phyloP scores from a whole-genome alignment of 371 early-diverging fungal species.

The Mortierella sp. region DNA sequence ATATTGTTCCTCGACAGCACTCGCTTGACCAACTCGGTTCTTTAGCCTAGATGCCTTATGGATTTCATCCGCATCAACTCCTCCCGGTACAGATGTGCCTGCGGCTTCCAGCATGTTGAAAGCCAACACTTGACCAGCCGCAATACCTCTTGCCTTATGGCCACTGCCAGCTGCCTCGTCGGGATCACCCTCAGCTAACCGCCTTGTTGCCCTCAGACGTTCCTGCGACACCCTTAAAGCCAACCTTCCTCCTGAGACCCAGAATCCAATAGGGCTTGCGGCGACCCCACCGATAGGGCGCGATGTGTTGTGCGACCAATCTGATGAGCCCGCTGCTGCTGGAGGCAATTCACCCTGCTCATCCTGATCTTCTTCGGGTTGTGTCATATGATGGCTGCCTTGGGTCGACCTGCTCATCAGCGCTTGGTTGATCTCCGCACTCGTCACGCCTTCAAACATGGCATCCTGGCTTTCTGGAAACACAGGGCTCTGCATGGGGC shows the following conservation, averaged over 20 bases:
- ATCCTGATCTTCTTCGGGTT: not conserved
- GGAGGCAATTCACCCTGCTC: not conserved
- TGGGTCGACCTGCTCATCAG: constrained; percentile 9
- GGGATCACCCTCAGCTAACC: not conserved
- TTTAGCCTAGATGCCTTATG: not conserved
- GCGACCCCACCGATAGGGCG: not conserved
- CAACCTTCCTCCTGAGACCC: not conserved
- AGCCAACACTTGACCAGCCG: not conserved
- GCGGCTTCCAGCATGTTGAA: not conserved
- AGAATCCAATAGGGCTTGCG: not conserved
- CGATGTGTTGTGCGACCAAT: not conserved
- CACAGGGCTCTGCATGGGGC: constrained; percentile 22
- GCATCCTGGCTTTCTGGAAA: constrained; percentile 28
- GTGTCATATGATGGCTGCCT: not conserved
- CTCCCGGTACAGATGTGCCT: not conserved
- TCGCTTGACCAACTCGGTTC: not conserved
- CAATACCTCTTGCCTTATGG: no score
- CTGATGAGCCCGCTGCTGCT: not conserved
- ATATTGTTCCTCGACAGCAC: not conserved
- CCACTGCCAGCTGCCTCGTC: not conserved
- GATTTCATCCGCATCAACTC: not conserved
- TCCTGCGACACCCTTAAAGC: not conserved
- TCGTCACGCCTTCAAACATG: constrained; percentile 25
- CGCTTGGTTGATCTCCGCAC: constrained; percentile 11
- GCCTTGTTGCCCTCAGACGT: not conserved